Evolutionary conservation across 2,329 filamentous ascomycete species (phyloP), one percentile per base, ranked within the genome.

Genomic region (Pyricularia sp.): DNA sequence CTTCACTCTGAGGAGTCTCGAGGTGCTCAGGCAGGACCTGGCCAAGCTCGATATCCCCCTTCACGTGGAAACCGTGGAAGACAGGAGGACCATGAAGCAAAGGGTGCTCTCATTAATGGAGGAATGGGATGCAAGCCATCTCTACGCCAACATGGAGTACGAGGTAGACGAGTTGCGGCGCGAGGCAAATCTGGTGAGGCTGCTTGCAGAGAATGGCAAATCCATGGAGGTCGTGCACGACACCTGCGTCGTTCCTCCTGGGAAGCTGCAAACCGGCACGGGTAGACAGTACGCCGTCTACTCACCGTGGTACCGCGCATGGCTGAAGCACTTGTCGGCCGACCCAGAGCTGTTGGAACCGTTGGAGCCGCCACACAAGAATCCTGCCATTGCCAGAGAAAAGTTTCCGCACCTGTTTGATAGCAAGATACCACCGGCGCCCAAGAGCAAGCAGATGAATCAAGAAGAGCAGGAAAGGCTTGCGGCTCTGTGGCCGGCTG

Each of bases 111-210:
- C 87, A 63, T 77, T 93, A 55, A 84, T 89, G 73, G 77, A 84
- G 33, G 78, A 85, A 67, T 96, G 91, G 91, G 84, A 84, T 0
- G 88, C 85, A 0, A 87, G 81, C 62, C 89, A 94, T 70, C 68
- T 96, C 2, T 96, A 86, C 70, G 86, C 89, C 62, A 96, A 96
- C 72, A 85, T 92, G 65, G 92, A 96, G 73, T 96, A 96, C 71
- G 93, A 96, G 73, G 91, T 96, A 0, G 93, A 97, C 72, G 93
- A 96, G 76, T 76, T 96, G 66, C 81, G 92, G 59, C 81, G 92
- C 6, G 93, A 97, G 70, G 85, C 86, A 1, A 79, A 78, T 31
- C 76, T 96, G 70, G 81, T 90, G 0, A 81, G 78, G 31, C 74
- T 80, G 55, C 84, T 88, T 66, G 75, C 88, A 1, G 80, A 85